Evolutionary conservation across 495 filamentous ascomycete species (phyloP).

Genomic region (Rhizodiscina lignyota): DNA sequence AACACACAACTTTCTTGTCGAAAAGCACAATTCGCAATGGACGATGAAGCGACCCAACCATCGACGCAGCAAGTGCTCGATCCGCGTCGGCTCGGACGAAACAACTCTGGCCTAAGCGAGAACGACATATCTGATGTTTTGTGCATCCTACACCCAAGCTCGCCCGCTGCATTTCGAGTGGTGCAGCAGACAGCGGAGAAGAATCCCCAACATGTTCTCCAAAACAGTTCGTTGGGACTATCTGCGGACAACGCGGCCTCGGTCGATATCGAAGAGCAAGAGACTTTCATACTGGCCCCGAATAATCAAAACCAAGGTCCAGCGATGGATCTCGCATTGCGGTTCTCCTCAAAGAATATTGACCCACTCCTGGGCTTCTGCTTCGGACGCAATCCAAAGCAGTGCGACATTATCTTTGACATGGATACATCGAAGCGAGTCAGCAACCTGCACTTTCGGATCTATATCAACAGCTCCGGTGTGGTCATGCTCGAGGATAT

Average conservation of each 20-base stretch:
- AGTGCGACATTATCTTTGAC: conserved; percentile 52
- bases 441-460: conserved; percentile 84
- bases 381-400: conserved; percentile 60
- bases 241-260: conserved; percentile 9
- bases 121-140: conserved; percentile 76
- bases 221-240: conserved; percentile 5
- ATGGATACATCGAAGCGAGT: conserved; percentile 42
- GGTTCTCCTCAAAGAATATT: conserved; percentile 54
- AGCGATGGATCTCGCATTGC: conserved; percentile 54
- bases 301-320: conserved; percentile 8
- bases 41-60: conserved; percentile 36
- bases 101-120: conserved; percentile 61
- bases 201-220: conserved; percentile 41
- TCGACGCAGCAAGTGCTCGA: conserved; percentile 71
- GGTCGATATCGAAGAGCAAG: conserved; percentile 33
- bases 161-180: conserved; percentile 49
- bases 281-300: conserved; percentile 30
- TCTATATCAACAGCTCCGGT: conserved; percentile 63
- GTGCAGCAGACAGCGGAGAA: conserved; percentile 36
- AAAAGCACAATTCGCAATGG: too few relatives aligned
- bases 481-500: conserved; percentile 81
- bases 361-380: conserved; percentile 52
- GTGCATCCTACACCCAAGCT: conserved; percentile 71
- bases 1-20: too few relatives aligned
- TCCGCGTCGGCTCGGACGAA: conserved; percentile 56